phyloP scores from a whole-genome alignment of 345 rosid species.

The Salix suchowensis region DNA sequence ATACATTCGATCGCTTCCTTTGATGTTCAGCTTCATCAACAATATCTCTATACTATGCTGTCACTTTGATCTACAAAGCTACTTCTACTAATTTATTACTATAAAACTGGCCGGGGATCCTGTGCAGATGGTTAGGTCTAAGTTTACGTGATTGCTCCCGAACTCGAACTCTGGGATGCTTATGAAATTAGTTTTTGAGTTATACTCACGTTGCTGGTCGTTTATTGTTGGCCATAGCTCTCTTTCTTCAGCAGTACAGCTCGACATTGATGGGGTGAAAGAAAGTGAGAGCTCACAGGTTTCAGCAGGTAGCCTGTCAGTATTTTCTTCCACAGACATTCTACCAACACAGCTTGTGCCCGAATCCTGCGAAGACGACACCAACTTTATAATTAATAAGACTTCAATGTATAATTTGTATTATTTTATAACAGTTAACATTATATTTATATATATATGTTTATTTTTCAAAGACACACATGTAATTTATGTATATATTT shows the following conservation, averaged over 20 bases:
- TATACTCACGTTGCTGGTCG: not conserved
- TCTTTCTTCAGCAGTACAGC: not conserved
- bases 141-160: not conserved
- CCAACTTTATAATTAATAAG: not conserved
- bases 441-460: too few species aligned
- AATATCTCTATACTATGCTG: not conserved
- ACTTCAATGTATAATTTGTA: too few species aligned
- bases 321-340: not conserved
- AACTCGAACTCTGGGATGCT: not conserved
- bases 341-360: not conserved
- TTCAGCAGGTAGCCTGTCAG: not conserved
- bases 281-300: not conserved
- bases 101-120: not conserved
- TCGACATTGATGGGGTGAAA: not conserved
- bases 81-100: not conserved
- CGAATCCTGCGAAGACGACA: not conserved
- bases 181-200: not conserved
- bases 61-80: not conserved
- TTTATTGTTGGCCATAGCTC: not conserved
- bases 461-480: too few species aligned
- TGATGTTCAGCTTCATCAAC: not conserved
- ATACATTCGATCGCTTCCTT: not conserved
- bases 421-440: too few species aligned
- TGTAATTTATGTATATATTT: not conserved
- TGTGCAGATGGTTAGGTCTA: not conserved